Base-by-base conservation (phyloP, 2,329 filamentous ascomycete species). In the Diaporthe aspalathi region DNA sequence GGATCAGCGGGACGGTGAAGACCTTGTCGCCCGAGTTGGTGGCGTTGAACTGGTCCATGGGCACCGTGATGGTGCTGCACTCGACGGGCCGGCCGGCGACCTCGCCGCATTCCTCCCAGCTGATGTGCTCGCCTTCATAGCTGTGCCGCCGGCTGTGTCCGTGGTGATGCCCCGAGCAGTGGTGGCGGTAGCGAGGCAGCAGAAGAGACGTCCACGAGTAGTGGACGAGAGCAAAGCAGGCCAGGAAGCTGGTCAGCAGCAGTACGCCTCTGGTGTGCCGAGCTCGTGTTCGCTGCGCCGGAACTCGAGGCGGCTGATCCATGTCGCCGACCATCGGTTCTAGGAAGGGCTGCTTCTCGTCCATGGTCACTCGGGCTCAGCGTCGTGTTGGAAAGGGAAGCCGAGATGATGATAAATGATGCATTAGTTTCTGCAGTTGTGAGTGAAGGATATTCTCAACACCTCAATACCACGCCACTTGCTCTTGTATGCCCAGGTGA, bases 31-130 rank as follows among this genome's bases (percentile, higher is more conserved):
- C 75, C 0, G 77, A 77, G 22, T 78, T 78, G 27, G 74, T 65
- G 0, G 74, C 73, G 73, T 79, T 77, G 74, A 85, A 85, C 38
- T 87, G 84, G 71, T 86, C 83, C 77, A 86, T 81, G 0, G 84
- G 84, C 7, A 86, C 84, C 3, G 81, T 73, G 7, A 86, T 79
- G n/a, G 76, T 80, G 73, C 79, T 79, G 73, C 84, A 86, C 72
- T 86, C 84, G 12, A 85, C 72, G 12, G 78, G 73, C 3, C 78
- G 80, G 27, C 79, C 78, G n/a, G 77, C 77, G 35, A 82, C 73
- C 14, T 75, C 75, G 22, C 83, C 84, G 68, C 84, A 86, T 1
- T 73, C 68, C 22, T 77, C 76, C 84, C 84, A 86, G 32, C 63
- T 67, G 67, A 84, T 79, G 17, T 74, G 74, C 72, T 84, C 83